Evolutionary conservation across 164 flowering plant species (phyloP).

Genomic region (Malania oleifera): DNA sequence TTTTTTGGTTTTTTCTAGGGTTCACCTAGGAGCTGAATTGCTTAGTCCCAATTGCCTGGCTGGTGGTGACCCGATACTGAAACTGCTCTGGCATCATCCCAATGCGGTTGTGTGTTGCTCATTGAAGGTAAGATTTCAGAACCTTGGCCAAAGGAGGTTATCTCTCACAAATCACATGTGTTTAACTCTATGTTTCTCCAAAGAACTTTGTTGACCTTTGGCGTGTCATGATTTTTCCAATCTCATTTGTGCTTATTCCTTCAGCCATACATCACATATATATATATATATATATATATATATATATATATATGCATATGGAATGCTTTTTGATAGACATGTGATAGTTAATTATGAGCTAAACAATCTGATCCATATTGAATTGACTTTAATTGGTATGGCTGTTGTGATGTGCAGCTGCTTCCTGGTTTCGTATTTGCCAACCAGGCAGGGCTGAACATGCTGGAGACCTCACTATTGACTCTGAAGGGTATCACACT

Average conservation of each 20-base stretch:
- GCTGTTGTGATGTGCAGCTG: constrained; percentile 43
- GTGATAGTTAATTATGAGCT: too few relatives aligned
- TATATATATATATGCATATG: too few relatives aligned
- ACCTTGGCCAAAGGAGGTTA: not conserved
- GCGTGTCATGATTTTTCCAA: too few relatives aligned
- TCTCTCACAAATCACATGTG: not conserved
- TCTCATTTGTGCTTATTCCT: not conserved
- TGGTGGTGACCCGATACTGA: not conserved
- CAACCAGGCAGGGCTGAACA: constrained; percentile 87
- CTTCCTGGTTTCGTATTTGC: constrained; percentile 74
- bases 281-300: too few relatives aligned
- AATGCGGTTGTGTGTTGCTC: not conserved
- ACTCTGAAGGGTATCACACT: constrained; percentile 71
- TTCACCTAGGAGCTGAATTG: not conserved
- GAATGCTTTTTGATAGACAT: too few relatives aligned
- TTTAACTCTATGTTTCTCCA: too few relatives aligned
- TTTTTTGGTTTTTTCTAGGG: not conserved
- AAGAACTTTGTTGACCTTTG: too few relatives aligned
- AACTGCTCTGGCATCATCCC: not conserved
- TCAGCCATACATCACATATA: not conserved
- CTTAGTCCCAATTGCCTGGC: not conserved
- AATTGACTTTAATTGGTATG: too few relatives aligned
- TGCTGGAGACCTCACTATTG: constrained; percentile 81
- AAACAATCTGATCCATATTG: too few relatives aligned
- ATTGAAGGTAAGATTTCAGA: not conserved